These are phyloP conservation scores for Aegilops tauschii DNA, from an alignment of 176 grass and related monocot genomes.

Conservation along the genomic window DNA sequence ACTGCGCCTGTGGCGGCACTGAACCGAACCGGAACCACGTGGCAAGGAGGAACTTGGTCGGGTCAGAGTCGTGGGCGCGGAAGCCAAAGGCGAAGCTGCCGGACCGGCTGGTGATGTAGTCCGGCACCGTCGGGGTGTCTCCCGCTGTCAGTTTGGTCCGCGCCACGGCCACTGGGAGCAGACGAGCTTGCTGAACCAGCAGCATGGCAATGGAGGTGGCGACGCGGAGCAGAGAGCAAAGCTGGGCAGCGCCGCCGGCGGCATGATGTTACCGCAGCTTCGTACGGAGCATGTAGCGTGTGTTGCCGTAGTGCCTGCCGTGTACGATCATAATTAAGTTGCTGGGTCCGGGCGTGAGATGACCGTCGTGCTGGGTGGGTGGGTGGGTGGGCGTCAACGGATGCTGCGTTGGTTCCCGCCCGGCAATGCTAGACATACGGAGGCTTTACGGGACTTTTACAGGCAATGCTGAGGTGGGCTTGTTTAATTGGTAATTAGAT, in stretches of 20 bases:
- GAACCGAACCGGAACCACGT: constrained; percentile 1
- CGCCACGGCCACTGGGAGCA: not conserved
- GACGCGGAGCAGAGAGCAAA: not conserved
- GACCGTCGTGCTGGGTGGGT: no score
- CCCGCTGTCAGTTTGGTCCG: not conserved
- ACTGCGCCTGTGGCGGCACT: not conserved
- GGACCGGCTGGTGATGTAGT: constrained; percentile 28
- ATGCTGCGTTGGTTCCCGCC: no score
- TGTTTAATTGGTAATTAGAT: no score
- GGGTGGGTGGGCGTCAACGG: no score
- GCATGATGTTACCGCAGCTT: no score
- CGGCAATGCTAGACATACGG: no score
- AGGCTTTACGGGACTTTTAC: no score
- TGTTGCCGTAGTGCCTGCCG: no score
- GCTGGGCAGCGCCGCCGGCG: not conserved
- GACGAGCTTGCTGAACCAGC: not conserved
- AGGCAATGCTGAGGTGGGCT: no score
- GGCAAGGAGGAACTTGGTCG: constrained; percentile 21
- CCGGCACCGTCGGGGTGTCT: not conserved
- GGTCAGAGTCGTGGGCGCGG: not conserved
- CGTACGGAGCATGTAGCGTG: no score
- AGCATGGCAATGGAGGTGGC: not conserved
- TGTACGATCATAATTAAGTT: not conserved
- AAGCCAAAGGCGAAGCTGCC: constrained; percentile 23
- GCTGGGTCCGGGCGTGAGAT: no score